A percentile compares a stretch with the other conserved stretches of the same genome.
Conservation (phyloP, 1,139 yeast species). For the Taphrina populina region DNA sequence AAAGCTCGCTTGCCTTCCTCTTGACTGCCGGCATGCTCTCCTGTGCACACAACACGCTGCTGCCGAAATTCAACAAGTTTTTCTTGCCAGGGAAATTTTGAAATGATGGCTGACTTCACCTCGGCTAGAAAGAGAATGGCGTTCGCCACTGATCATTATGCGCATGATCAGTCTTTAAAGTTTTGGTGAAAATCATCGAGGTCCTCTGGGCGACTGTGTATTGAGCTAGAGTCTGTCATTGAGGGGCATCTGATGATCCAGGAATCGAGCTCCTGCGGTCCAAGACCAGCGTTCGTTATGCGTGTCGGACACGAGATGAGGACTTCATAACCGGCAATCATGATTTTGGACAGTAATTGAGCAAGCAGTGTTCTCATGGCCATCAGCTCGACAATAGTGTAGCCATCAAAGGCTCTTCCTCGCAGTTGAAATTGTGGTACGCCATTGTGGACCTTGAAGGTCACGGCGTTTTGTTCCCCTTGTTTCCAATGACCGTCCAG, state of each 20-base stretch:
- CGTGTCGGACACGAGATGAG: slow-evolving; percentile 20
- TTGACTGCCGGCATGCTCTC: slow-evolving; percentile 5
- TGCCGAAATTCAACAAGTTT: too few relatives aligned
- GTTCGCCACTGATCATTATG: too few relatives aligned
- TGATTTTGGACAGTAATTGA: slow-evolving; percentile 5
- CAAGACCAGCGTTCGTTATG: slow-evolving; percentile 11
- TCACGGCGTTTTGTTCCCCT: slow-evolving; percentile 13
- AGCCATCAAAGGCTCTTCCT: slow-evolving; percentile 16
- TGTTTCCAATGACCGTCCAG: slow-evolving; percentile 12
- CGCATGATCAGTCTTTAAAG: too few relatives aligned
- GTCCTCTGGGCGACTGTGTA: too few relatives aligned
- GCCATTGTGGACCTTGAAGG: slow-evolving; percentile 10
- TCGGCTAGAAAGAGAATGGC: too few relatives aligned
- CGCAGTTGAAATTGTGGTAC: slow-evolving; percentile 17
- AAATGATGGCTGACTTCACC: too few relatives aligned
- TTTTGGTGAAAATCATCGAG: too few relatives aligned
- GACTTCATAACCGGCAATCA: slow-evolving; percentile 15
- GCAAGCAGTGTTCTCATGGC: slow-evolving; percentile 18
- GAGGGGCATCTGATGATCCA: slow-evolving; percentile 22
- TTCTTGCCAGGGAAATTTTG: too few relatives aligned
- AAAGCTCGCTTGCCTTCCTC: slow-evolving; percentile 8
- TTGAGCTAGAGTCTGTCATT: background rate
- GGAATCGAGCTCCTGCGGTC: slow-evolving; percentile 22
- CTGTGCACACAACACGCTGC: too few relatives aligned
- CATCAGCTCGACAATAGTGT: background rate